These are phyloP conservation scores for Vitis hybrid DNA, from an alignment of 177 flowering plant species.

Conservation along the genomic window DNA sequence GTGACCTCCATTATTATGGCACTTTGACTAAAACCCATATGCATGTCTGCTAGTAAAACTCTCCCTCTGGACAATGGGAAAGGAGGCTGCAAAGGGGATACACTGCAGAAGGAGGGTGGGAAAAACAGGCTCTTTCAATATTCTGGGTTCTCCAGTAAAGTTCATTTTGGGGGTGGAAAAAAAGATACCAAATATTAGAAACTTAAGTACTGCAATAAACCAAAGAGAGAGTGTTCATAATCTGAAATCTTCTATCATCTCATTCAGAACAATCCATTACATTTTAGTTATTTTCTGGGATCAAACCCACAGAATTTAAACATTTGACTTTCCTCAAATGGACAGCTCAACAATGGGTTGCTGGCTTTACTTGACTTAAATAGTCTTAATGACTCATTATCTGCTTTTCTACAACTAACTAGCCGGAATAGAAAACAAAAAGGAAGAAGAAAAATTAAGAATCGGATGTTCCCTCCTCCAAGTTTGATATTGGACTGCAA, in stretches of 20 bases:
- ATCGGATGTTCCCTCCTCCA: neutral
- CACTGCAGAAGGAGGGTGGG: too few species aligned
- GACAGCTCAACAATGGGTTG: neutral
- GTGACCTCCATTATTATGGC: too few species aligned
- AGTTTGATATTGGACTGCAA: neutral
- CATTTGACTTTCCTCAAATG: neutral
- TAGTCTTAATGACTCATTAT: neutral
- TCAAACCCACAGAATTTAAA: neutral
- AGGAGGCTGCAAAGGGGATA: too few species aligned
- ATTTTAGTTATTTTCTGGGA: neutral
- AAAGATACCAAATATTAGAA: too few species aligned
- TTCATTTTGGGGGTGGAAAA: too few species aligned
- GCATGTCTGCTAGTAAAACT: too few species aligned
- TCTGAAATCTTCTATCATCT: neutral
- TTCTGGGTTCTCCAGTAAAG: too few species aligned
- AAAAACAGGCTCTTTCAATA: too few species aligned
- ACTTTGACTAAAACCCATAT: too few species aligned
- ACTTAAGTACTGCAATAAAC: neutral
- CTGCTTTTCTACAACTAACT: neutral
- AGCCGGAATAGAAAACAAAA: neutral
- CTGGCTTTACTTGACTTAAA: neutral
- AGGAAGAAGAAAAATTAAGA: neutral
- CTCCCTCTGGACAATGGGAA: too few species aligned
- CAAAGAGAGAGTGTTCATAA: neutral
- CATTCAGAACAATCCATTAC: neutral